These are phyloP conservation scores for Prunus persica DNA, from an alignment of 306 rosid species.

Conservation along the genomic window Prunus_persica_NCBIv2 NC_034009.1:37595501-37596000, in stretches of 20 bases:
- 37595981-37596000: conserved; percentile 87
- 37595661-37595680: conserved; percentile 92
- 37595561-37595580: conserved; percentile 14
- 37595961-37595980: conserved; percentile 86
- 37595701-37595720: conserved; percentile 75
- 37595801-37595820: neutral
- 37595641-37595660: conserved; percentile 93
- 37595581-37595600: conserved; percentile 16
- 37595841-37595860: conserved; percentile 73
- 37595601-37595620: conserved; percentile 60
- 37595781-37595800: neutral
- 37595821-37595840: conserved; percentile 1
- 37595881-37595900: conserved; percentile 60
- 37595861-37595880: conserved; percentile 76
- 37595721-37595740: conserved; percentile 92
- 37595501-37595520: conserved; percentile 88
- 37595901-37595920: conserved; percentile 99
- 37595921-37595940: conserved; percentile 76
- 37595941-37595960: conserved; percentile 45
- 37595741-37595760: conserved; percentile 1
- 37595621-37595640: conserved; percentile 88
- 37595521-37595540: conserved; percentile 70
- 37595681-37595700: conserved; percentile 86
- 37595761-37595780: neutral
- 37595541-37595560: conserved; percentile 16